Evolutionary conservation across 2,329 filamentous ascomycete species (phyloP), one percentile per base, ranked within the genome.

Genomic region (Aureobasidium sp.): DNA sequence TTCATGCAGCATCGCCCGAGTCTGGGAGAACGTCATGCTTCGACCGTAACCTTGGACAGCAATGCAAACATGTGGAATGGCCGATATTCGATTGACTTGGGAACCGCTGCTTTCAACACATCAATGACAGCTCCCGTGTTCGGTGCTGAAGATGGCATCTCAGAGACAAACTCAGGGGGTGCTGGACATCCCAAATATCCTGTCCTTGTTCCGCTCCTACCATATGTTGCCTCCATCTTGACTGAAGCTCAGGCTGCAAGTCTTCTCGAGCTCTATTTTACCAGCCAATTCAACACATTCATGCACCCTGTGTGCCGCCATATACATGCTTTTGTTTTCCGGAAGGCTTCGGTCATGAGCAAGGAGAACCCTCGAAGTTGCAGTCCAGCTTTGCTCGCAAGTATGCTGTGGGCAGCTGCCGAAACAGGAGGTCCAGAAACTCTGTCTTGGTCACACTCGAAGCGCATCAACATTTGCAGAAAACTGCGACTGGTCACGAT

Each of bases 251-350:
- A 62, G 34, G 60, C 60, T 29, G 39, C 39, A 7, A 62, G 41
- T 36, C 43, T 62, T 24, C 60, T 62, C 43, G 60, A 62, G 12
- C 60, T 62, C 10, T 62, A 62, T 43, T 62, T 62, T 17, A 44
- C 60, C 27, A 62, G 60, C 20, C 60, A 62, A 50, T 62, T 62
- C 60, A 62, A 62, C 60, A 62, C 60, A 1, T 55, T 55, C 34
- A 62, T 62, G 60, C 60, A 62, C 36, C 60, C 60, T 17, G 60
- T 62, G 20, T 62, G 60, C 32, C 50, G 50, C n/a, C 60, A 62
- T 32, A 32, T 62, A 9, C 60, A 62, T 48, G 60, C 60, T 10
- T 62, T 55, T 39, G 50, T 62, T 15, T 62, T 62, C 43, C 60
- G 60, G 6, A 62, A 53, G 34, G 50, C 32, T 17, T 62, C 60